phyloP scores from a whole-genome alignment of 2,329 filamentous ascomycete species.

The Penicillium italicum region DNA sequence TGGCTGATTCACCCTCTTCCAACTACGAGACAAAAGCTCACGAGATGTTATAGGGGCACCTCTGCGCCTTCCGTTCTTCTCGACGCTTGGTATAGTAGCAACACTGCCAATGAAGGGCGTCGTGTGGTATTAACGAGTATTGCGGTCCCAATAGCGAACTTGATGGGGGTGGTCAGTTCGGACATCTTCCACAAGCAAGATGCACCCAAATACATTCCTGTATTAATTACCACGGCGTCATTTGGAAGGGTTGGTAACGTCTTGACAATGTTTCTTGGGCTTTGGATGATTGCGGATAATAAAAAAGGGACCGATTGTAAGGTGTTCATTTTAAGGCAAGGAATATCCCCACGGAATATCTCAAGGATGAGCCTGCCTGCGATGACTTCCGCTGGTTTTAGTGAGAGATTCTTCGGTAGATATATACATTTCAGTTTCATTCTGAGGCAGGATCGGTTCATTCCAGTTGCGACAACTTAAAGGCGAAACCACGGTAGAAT shows the following conservation, averaged over 20 bases:
- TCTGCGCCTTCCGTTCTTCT: constrained; percentile 61
- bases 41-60: constrained; percentile 48
- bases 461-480: background rate
- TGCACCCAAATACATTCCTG: constrained; percentile 60
- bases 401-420: constrained; percentile 46
- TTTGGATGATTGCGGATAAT: constrained; percentile 51
- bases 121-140: constrained; percentile 64
- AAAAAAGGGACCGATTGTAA: constrained; percentile 53
- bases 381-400: constrained; percentile 54
- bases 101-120: constrained; percentile 67
- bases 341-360: constrained; percentile 51
- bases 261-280: constrained; percentile 52
- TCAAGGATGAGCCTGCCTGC: constrained; percentile 50
- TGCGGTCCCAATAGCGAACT: constrained; percentile 65
- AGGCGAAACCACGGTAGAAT: background rate
- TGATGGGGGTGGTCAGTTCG: constrained; percentile 64
- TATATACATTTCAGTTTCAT: background rate
- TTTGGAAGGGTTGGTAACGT: constrained; percentile 55
- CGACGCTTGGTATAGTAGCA: constrained; percentile 70
- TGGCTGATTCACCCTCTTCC: constrained; percentile 45
- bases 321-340: constrained; percentile 52
- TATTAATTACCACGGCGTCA: constrained; percentile 52
- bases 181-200: constrained; percentile 63
- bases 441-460: too few species aligned
- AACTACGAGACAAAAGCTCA: background rate